Conservation (phyloP, 495 filamentous ascomycete species). For the Aspergillus kassunensis region DNA sequence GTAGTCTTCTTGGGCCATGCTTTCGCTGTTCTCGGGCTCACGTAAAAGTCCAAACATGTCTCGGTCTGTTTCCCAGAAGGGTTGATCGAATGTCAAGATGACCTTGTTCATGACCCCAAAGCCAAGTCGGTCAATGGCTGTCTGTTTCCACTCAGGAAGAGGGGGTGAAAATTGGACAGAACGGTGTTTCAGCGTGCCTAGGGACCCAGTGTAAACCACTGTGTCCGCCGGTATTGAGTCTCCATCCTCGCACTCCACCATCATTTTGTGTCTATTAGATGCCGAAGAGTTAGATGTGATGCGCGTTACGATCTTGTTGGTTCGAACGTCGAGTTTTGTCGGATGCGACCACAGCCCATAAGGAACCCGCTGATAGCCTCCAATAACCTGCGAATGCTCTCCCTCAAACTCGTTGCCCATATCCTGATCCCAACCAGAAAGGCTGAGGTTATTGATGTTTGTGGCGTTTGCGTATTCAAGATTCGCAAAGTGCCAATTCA, state of each 20-base stretch:
- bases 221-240: constrained; percentile 73
- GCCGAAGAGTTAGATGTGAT: constrained; percentile 61
- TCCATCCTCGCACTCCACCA: constrained; percentile 76
- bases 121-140: constrained; percentile 79
- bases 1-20: constrained; percentile 60
- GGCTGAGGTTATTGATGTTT: constrained; percentile 79
- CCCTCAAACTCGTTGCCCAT: constrained; percentile 97
- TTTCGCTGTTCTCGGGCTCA: constrained; percentile 53
- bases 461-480: constrained; percentile 94
- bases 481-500: constrained; percentile 99
- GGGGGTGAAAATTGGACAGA: constrained; percentile 75
- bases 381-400: constrained; percentile 84
- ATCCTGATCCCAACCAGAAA: constrained; percentile 93
- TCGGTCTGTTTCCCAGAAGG: constrained; percentile 88
- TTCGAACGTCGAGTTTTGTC: constrained; percentile 72
- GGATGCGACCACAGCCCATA: constrained; percentile 75
- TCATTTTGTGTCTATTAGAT: constrained; percentile 40
- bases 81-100: constrained; percentile 79
- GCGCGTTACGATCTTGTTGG: constrained; percentile 61
- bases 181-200: constrained; percentile 82
- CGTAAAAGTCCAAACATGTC: constrained; percentile 94
- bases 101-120: constrained; percentile 96
- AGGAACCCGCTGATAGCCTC: constrained; percentile 88
- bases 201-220: constrained; percentile 81
- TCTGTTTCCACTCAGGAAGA: constrained; percentile 79